Conservation (phyloP, 2,329 filamentous ascomycete species). For the Penicillium sp. region DNA sequence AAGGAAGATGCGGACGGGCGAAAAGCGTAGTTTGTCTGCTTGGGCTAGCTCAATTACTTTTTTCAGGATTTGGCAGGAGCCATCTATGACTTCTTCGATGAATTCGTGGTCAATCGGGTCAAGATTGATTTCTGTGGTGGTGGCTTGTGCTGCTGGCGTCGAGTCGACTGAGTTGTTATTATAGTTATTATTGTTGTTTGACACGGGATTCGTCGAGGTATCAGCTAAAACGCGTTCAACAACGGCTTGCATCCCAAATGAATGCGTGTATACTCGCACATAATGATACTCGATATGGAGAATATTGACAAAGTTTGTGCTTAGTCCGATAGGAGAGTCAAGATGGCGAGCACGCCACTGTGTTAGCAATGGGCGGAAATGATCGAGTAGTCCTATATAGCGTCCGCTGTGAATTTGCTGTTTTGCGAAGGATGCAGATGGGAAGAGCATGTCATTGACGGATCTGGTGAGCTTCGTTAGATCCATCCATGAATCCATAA, state of each 20-base stretch:
- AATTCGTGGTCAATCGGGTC: conserved; percentile 51
- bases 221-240: conserved; percentile 50
- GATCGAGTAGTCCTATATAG: conserved; percentile 48
- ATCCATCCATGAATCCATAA: conserved; percentile 52
- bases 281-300: conserved; percentile 53
- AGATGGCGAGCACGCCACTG: conserved; percentile 37
- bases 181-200: background rate
- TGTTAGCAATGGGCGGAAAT: conserved; percentile 34
- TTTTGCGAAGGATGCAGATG: conserved; percentile 22
- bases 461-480: conserved; percentile 48
- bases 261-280: conserved; percentile 41
- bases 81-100: conserved; percentile 54
- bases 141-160: background rate
- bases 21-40: conserved; percentile 46
- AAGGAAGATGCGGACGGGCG: conserved; percentile 52
- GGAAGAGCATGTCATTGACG: conserved; percentile 52
- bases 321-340: conserved; percentile 21
- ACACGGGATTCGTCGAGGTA: conserved; percentile 17
- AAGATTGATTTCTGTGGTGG: conserved; percentile 27
- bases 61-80: conserved; percentile 49
- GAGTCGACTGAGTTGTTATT: conserved; percentile 2
- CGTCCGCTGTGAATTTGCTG: conserved; percentile 34
- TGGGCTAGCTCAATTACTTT: conserved; percentile 49
- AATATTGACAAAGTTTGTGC: conserved; percentile 41
- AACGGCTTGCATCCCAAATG: conserved; percentile 54